Base-by-base conservation (phyloP, 805 yeast genomes). In the Komagataella kurtzmanii region DNA sequence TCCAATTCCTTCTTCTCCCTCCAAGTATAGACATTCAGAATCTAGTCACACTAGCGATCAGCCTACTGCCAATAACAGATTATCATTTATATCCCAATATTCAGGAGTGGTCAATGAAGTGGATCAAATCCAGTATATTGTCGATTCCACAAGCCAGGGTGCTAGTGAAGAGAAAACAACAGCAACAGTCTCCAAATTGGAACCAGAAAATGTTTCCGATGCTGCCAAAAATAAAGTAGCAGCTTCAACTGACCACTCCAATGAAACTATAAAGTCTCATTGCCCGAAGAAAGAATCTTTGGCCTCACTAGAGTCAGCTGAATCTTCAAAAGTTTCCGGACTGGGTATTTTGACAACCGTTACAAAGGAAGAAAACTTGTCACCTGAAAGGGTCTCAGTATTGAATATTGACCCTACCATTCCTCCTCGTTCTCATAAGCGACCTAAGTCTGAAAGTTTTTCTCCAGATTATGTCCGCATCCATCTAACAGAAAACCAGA, bases 61-160 rank as follows among this genome's bases (percentile, higher is more conserved):
- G 23, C 23, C 23, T 50, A 44, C 45, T 18, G 53, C 60, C 3
- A 64, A 60, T 8, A 60, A 61, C 36, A 53, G 72, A 52, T 53
- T 59, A 2, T 68, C 72, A 1, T 52, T 62, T 54, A 44, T 66
- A 48, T 67, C 71, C 0, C 64, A 65, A 4, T 68, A 68, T 54
- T 66, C 70, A 0, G 72, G 71, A 12, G 57, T 68, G 14, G 65
- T 68, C n/a, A 70, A 68, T 14, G 58, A 65, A 47, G 68, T 64
- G 17, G 69, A 65, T 52, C 66, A 65, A 14, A 62, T 65, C 36
- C 60, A 54, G 54, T 67, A 59, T 23, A 63, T 65, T 24, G 68
- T 61, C 21, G 63, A 60, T 51, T 55, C 52, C n/a, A 44, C 46
- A 6, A 19, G 40, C 40, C 40, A 30, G 40, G 40, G 40, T 10